Conservation (phyloP, 108 stramenopile genomes). For the Phaeodactylum tricornutum region DNA sequence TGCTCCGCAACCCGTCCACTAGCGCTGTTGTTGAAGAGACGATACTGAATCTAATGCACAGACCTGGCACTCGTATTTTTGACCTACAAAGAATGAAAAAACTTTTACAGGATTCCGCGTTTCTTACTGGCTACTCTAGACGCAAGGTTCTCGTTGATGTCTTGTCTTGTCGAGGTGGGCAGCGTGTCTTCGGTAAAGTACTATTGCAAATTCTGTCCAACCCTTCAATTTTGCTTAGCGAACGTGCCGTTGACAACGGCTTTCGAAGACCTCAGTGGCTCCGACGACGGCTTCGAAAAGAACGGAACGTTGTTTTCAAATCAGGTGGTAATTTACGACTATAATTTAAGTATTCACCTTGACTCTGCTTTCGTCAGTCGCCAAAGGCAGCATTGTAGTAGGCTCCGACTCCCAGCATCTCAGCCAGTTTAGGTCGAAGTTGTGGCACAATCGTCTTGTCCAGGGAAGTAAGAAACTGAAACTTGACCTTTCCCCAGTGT, state of each 20-base stretch:
- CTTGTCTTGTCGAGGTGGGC: conserved; percentile 33
- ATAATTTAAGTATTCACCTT: too few relatives aligned
- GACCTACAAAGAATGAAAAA: conserved; percentile 27
- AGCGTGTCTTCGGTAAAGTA: conserved; percentile 5
- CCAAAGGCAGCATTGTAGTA: background rate
- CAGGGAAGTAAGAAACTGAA: background rate
- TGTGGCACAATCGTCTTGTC: background rate
- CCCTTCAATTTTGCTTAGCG: too few relatives aligned
- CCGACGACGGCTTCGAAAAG: too few relatives aligned
- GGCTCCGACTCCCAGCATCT: background rate
- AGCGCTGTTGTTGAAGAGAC: conserved; percentile 48
- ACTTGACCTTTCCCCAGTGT: background rate
- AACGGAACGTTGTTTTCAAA: too few relatives aligned
- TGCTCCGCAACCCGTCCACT: conserved; percentile 46
- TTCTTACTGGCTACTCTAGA: conserved; percentile 40
- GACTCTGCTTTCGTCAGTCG: too few relatives aligned
- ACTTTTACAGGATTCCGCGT: conserved; percentile 39
- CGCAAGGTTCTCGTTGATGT: conserved; percentile 45
- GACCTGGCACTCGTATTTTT: conserved; percentile 24
- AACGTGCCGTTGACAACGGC: too few relatives aligned
- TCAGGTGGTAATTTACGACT: too few relatives aligned
- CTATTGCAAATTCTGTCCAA: too few relatives aligned
- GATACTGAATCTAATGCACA: conserved; percentile 35
- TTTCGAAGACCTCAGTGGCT: too few relatives aligned
- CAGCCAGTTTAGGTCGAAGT: conserved; percentile 2